Conservation (phyloP, 495 filamentous ascomycete genomes). For the Darksidea phi region DNA sequence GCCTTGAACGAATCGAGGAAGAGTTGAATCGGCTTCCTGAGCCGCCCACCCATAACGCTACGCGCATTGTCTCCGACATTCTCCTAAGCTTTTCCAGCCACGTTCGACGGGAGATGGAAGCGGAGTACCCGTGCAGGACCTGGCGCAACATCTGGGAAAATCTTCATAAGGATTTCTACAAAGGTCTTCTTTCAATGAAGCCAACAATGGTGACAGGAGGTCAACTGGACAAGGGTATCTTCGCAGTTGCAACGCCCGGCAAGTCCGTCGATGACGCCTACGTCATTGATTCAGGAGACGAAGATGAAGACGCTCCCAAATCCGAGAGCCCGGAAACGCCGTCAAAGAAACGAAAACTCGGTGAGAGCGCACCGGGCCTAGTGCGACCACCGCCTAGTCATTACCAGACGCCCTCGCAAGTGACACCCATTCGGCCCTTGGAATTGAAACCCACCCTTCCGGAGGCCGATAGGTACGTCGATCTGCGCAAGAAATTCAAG, state of each 20-base stretch:
- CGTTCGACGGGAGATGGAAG: slow-evolving; percentile 14
- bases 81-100: neutral
- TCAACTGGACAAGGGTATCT: neutral
- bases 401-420: neutral
- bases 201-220: neutral
- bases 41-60: slow-evolving; percentile 13
- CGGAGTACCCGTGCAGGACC: neutral
- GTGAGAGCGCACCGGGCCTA: neutral
- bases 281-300: slow-evolving; percentile 10
- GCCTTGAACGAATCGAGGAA: slow-evolving; percentile 32
- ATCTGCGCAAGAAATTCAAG: neutral
- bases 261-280: slow-evolving; percentile 40
- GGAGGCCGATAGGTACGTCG: neutral
- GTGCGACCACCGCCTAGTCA: neutral
- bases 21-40: slow-evolving; percentile 37
- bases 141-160: slow-evolving; percentile 11
- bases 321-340: slow-evolving; percentile 1
- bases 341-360: slow-evolving; percentile 4
- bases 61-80: slow-evolving; percentile 5
- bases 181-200: neutral
- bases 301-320: slow-evolving; percentile 5
- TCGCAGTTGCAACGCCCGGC: neutral
- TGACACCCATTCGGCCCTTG: neutral
- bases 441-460: neutral
- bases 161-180: neutral